These are phyloP conservation scores for Aphanomyces stellatus DNA, from an alignment of 352 stramenopile genomes.

Conservation along the genomic window DNA sequence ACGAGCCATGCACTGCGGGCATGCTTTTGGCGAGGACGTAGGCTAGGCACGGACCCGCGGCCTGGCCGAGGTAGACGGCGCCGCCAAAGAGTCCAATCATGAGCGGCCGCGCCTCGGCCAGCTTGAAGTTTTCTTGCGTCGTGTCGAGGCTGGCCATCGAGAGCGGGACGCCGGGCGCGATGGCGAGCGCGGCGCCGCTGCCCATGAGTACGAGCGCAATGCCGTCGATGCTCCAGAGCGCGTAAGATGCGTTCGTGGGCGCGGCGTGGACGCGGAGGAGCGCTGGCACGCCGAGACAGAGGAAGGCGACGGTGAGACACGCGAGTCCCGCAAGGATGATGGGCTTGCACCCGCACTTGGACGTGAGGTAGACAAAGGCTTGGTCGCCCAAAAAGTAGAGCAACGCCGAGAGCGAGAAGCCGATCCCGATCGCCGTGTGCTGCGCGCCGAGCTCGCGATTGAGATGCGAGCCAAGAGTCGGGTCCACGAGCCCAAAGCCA, in stretches of 20 bases:
- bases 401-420: constrained; percentile 53
- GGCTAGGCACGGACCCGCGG: constrained; percentile 47
- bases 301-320: constrained; percentile 41
- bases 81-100: constrained; percentile 59
- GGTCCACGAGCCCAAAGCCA: constrained; percentile 66
- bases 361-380: constrained; percentile 51
- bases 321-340: constrained; percentile 48
- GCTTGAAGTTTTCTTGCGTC: too few species aligned
- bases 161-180: constrained; percentile 48
- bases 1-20: constrained; percentile 33
- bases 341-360: constrained; percentile 48
- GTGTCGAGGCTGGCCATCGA: constrained; percentile 43
- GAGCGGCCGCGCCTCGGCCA: constrained; percentile 40
- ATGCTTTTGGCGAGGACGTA: constrained; percentile 41
- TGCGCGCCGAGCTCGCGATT: constrained; percentile 46
- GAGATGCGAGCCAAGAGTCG: constrained; percentile 50
- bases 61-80: constrained; percentile 59
- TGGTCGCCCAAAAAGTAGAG: constrained; percentile 57
- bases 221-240: constrained; percentile 44
- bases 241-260: background rate
- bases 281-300: constrained; percentile 43
- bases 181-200: constrained; percentile 43
- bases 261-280: background rate
- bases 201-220: constrained; percentile 45
- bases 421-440: constrained; percentile 50